These are phyloP conservation scores for Lablab purpureus DNA, from an alignment of 306 rosid genomes.

Conservation along the genomic window DNA sequence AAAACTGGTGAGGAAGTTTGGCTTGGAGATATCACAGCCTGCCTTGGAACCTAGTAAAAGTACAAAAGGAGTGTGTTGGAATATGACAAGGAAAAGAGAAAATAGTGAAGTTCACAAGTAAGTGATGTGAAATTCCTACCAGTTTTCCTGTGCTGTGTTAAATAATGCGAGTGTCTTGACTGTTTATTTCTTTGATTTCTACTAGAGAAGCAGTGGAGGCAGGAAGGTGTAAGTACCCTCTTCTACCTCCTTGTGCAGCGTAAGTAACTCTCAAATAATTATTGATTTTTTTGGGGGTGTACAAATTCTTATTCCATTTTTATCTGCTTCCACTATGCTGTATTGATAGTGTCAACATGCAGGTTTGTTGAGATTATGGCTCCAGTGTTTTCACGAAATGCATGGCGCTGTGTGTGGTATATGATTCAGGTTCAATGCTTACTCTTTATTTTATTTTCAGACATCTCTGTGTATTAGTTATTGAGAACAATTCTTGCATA, in stretches of 20 bases:
- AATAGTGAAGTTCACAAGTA: slow-evolving; percentile 95
- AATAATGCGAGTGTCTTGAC: neutral
- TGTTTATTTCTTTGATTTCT: slow-evolving; percentile 36
- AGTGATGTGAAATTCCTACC: slow-evolving; percentile 13
- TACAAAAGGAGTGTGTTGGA: slow-evolving; percentile 78
- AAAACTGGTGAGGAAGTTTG: slow-evolving; percentile 81
- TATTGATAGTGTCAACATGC: slow-evolving; percentile 39
- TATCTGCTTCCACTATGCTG: slow-evolving; percentile 25
- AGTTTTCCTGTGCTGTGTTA: slow-evolving; percentile 26
- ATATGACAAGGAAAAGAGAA: slow-evolving; percentile 91
- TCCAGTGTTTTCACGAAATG: slow-evolving; percentile 92
- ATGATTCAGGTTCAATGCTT: slow-evolving; percentile 79
- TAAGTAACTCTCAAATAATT: slow-evolving; percentile 50
- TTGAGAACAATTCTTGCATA: neutral
- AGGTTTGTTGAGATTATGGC: slow-evolving; percentile 99
- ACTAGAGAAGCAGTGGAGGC: slow-evolving; percentile 76
- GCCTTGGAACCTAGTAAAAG: slow-evolving; percentile 70
- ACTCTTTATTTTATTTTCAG: neutral
- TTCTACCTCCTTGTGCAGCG: slow-evolving; percentile 98
- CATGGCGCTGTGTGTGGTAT: slow-evolving; percentile 99
- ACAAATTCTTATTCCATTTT: neutral
- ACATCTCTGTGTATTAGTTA: neutral
- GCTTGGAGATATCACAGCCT: slow-evolving; percentile 97
- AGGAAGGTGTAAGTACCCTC: slow-evolving; percentile 91
- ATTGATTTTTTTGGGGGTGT: neutral